These are phyloP conservation scores for Stephania cephalantha DNA, from an alignment of 164 flowering plant genomes.

Conservation along the genomic window DNA sequence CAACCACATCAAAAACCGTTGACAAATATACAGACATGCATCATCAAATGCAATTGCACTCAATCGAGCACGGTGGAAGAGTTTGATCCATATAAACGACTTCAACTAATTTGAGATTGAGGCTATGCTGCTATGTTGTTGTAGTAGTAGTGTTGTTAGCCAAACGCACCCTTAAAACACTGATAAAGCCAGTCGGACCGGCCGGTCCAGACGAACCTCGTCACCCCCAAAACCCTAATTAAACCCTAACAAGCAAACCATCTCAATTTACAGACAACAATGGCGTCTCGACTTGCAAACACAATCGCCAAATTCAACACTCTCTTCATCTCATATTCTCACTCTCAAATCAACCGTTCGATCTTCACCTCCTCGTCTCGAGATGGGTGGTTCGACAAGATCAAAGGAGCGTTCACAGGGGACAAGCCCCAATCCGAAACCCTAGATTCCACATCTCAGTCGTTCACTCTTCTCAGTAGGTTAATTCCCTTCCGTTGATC, in stretches of 20 bases:
- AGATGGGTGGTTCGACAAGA: conserved; percentile 54
- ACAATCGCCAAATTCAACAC: not conserved
- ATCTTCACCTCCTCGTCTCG: conserved; percentile 51
- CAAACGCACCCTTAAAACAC: too few species aligned
- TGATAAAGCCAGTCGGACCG: not conserved
- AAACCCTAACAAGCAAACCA: conserved; percentile 2
- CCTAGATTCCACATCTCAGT: conserved; percentile 26
- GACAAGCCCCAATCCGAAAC: conserved; percentile 38
- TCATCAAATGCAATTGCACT: too few species aligned
- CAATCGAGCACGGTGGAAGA: too few species aligned
- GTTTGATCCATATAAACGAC: too few species aligned
- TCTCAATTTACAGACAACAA: not conserved
- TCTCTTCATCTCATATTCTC: conserved; percentile 2
- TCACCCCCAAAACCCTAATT: conserved; percentile 4
- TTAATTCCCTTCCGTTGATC: not conserved
- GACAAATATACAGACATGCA: too few species aligned
- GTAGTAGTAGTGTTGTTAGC: too few species aligned
- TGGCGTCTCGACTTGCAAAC: conserved; percentile 11
- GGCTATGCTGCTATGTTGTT: too few species aligned
- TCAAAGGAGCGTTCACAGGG: conserved; percentile 82
- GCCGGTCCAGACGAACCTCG: not conserved
- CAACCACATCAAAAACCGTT: too few species aligned
- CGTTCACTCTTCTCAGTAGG: conserved; percentile 75
- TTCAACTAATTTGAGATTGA: too few species aligned
- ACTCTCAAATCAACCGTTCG: conserved; percentile 24